A percentile compares a stretch with the other conserved stretches of the same genome.
Evolutionary conservation across 2,329 filamentous ascomycete genomes (phyloP).

Genomic region (Epichloe bromicola): DNA sequence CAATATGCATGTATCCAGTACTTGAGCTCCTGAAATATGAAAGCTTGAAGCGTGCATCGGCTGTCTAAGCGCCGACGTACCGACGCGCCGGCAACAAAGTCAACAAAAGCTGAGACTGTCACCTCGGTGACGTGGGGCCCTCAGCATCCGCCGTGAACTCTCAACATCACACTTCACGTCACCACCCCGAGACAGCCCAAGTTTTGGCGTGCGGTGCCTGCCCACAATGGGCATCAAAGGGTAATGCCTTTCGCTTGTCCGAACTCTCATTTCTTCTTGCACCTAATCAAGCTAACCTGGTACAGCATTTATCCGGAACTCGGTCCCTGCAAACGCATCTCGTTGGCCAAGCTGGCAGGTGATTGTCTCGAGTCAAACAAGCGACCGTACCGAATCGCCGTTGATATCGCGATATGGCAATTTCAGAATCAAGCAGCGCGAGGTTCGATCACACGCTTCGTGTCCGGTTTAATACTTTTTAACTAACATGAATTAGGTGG

Average conservation of each 20-base stretch:
- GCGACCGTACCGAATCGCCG: constrained; percentile 70
- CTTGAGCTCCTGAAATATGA: too few species aligned
- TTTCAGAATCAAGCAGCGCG: constrained; percentile 81
- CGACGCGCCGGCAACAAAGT: constrained; percentile 18
- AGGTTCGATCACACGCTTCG: constrained; percentile 28
- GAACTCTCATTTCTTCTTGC: too few species aligned
- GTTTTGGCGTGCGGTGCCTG: not conserved
- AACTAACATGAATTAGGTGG: constrained; percentile 41
- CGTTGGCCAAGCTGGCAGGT: constrained; percentile 70
- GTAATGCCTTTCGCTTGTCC: constrained; percentile 19
- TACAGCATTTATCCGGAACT: constrained; percentile 80
- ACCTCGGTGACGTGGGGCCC: constrained; percentile 18
- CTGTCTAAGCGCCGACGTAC: constrained; percentile 13
- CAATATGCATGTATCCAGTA: not conserved
- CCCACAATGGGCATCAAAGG: constrained; percentile 52
- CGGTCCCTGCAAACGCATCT: constrained; percentile 63
- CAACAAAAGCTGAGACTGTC: constrained; percentile 12
- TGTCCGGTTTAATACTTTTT: too few species aligned
- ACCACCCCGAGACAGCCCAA: not conserved
- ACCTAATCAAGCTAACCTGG: constrained; percentile 3
- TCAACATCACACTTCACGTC: not conserved
- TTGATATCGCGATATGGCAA: constrained; percentile 95
- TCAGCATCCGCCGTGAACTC: not conserved
- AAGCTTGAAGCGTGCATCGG: not conserved
- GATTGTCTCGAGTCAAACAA: constrained; percentile 58